Base-by-base conservation (phyloP, 2,329 filamentous ascomycete species). In the Xylaria sp. region DNA sequence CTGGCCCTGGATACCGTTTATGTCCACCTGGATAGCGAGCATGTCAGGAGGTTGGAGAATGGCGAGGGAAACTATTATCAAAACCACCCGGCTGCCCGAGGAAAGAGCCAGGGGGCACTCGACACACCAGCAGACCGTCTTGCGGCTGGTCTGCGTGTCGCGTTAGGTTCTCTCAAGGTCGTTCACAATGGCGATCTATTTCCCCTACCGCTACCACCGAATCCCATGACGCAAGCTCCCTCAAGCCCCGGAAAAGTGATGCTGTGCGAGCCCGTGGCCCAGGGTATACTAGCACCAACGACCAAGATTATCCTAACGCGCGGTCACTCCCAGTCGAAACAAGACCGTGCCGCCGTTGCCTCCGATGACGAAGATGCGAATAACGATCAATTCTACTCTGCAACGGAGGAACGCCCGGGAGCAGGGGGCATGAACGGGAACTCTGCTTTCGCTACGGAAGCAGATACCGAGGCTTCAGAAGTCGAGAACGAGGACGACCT, bases 211-310 rank as follows among this genome's bases (percentile, higher is more conserved):
- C 79, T 97, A 34, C 85, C 89, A 7, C 84, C 91, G 2, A 92
- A 97, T 74, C 89, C 92, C 10, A 88, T 96, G 64, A 96, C 92
- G 7, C 91, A 96, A 74, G 84, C 90, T 16, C 86, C 90, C 23
- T 84, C 91, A 11, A 90, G 91, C 48, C 91, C 92, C 0, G 94
- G 91, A 48, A 92, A 89, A 75, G 90, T 97, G 62, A 86, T 90
- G 52, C 85, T 95, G n/a, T 97, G 92, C 72, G 94, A 99, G 72
- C 94, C 94, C 7, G 92, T 97, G 13, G 86, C 90, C 4, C 94
- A 99, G 74, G 94, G 94, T 7, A 74, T 94, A 4, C 73, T 99
- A 52, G 82, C 87, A 7, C 81, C 90, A 0, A 82, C 79, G 10
- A 99, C 92, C 13, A 92, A 89, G 68, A 91, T 99, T 59, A 86